phyloP scores from a whole-genome alignment of 805 yeast species.

The Suhomyces sp. region DNA sequence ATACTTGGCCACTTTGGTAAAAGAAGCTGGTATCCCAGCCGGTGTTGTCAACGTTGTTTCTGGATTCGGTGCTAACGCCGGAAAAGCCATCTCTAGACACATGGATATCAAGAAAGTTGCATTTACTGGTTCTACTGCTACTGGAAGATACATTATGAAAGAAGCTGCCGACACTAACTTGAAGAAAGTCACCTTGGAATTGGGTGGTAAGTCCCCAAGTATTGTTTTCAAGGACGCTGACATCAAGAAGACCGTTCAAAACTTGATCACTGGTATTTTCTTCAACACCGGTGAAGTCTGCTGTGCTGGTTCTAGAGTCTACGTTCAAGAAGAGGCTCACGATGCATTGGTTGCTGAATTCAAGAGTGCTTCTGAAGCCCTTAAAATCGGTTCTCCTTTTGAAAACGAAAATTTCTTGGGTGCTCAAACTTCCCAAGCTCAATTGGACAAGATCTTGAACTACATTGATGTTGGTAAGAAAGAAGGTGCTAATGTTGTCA shows the following conservation, averaged over 20 bases:
- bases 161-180: conserved; percentile 75
- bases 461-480: conserved; percentile 74
- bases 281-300: conserved; percentile 96
- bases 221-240: conserved; percentile 85
- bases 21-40: conserved; percentile 85
- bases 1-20: conserved; percentile 62
- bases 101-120: conserved; percentile 85
- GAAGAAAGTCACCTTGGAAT: conserved; percentile 89
- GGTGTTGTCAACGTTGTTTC: conserved; percentile 87
- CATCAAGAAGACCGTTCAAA: conserved; percentile 68
- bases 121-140: conserved; percentile 91
- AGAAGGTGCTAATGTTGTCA: conserved; percentile 79
- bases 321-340: conserved; percentile 81
- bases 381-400: conserved; percentile 83
- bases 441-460: conserved; percentile 71
- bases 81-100: conserved; percentile 76
- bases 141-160: conserved; percentile 81
- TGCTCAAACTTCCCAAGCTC: conserved; percentile 83
- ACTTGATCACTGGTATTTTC: conserved; percentile 79
- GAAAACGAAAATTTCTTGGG: conserved; percentile 79
- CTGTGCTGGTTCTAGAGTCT: conserved; percentile 90
- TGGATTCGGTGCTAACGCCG: conserved; percentile 84
- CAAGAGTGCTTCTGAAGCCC: conserved; percentile 50
- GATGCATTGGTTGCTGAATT: conserved; percentile 69
- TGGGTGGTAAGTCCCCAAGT: conserved; percentile 96